Percentiles rank a stretch among this genome's conserved stretches.
Evolutionary conservation across 768 basidiomycete species (phyloP).

Genomic region (Suillus fuscotomentosus): DNA sequence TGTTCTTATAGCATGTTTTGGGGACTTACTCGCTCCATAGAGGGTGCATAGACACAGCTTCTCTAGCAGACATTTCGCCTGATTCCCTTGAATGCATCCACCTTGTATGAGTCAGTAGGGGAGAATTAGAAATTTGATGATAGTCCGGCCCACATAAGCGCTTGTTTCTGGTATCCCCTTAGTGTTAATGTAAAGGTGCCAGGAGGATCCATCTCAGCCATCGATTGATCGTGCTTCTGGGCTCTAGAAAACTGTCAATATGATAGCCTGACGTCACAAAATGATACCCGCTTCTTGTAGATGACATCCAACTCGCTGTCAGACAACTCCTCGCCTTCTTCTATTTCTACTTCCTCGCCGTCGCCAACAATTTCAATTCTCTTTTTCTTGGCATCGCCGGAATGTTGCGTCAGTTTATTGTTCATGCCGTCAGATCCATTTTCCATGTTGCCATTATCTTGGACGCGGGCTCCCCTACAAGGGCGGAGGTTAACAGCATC

Average conservation of each 20-base stretch:
- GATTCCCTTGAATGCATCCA: slow-evolving; percentile 93
- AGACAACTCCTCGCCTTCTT: slow-evolving; percentile 78
- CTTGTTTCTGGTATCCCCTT: slow-evolving; percentile 93
- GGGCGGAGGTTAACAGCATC: slow-evolving; percentile 71
- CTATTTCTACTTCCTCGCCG: slow-evolving; percentile 80
- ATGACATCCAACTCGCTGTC: slow-evolving; percentile 82
- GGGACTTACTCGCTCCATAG: slow-evolving; percentile 84
- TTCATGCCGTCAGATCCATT: slow-evolving; percentile 39
- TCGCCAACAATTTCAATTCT: slow-evolving; percentile 74
- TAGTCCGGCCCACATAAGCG: slow-evolving; percentile 54
- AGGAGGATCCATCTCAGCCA: slow-evolving; percentile 82
- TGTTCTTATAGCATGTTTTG: slow-evolving; percentile 1
- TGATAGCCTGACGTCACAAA: background rate
- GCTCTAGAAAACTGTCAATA: slow-evolving; percentile 51
- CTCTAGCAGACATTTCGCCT: slow-evolving; percentile 66
- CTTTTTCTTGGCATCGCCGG: slow-evolving; percentile 37
- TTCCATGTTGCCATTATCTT: slow-evolving; percentile 26
- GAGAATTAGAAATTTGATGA: background rate
- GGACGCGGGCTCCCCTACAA: slow-evolving; percentile 40
- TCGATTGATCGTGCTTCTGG: slow-evolving; percentile 70
- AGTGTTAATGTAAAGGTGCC: slow-evolving; percentile 73
- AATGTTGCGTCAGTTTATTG: slow-evolving; percentile 38
- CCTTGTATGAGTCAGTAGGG: slow-evolving; percentile 34
- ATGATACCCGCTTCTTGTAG: slow-evolving; percentile 66
- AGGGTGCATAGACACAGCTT: slow-evolving; percentile 81